Percentiles rank a stretch among this genome's conserved stretches.
These are phyloP conservation scores for Penicillium sp. DNA, from an alignment of 2,329 filamentous ascomycete species.

Conservation along the genomic window DNA sequence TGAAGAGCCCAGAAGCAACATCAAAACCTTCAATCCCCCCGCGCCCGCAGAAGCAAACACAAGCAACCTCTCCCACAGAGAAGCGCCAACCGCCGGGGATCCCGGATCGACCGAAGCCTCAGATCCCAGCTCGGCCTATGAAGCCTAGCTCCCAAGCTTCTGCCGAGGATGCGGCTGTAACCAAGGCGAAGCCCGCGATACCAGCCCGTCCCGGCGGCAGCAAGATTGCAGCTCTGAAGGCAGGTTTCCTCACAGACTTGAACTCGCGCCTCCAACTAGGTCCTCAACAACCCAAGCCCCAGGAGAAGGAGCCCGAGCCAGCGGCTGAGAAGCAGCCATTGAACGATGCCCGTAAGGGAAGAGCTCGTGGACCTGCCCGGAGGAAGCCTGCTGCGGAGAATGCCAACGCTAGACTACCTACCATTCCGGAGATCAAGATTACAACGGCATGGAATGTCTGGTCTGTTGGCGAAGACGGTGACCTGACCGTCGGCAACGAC, in stretches of 20 bases:
- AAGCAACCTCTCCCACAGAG: constrained; percentile 47
- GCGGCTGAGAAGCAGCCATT: constrained; percentile 73
- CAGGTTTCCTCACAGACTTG: constrained; percentile 86
- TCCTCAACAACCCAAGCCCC: constrained; percentile 71
- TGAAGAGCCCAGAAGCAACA: constrained; percentile 37
- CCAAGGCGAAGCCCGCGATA: constrained; percentile 76
- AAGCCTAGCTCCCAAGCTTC: constrained; percentile 45
- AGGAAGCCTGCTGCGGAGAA: constrained; percentile 62
- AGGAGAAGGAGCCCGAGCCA: constrained; percentile 59
- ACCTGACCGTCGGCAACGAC: constrained; percentile 29
- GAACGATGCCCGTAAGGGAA: constrained; percentile 80
- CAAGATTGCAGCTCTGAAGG: constrained; percentile 88
- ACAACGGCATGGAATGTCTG: constrained; percentile 42
- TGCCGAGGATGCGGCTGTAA: constrained; percentile 28
- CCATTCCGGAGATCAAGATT: constrained; percentile 38
- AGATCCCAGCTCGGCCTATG: constrained; percentile 61
- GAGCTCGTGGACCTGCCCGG: constrained; percentile 80
- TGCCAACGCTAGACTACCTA: constrained; percentile 38
- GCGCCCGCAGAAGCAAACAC: constrained; percentile 34
- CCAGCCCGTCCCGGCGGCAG: constrained; percentile 71
- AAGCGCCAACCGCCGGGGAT: constrained; percentile 50
- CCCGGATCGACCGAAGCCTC: constrained; percentile 60
- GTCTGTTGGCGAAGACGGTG: constrained; percentile 34
- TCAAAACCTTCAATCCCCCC: constrained; percentile 32
- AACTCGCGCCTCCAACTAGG: constrained; percentile 85